A percentile compares a stretch with the other conserved stretches of the same genome.
phyloP scores from a whole-genome alignment of 2,329 filamentous ascomycete genomes.

The Reticulascus tulasneorum region DNA sequence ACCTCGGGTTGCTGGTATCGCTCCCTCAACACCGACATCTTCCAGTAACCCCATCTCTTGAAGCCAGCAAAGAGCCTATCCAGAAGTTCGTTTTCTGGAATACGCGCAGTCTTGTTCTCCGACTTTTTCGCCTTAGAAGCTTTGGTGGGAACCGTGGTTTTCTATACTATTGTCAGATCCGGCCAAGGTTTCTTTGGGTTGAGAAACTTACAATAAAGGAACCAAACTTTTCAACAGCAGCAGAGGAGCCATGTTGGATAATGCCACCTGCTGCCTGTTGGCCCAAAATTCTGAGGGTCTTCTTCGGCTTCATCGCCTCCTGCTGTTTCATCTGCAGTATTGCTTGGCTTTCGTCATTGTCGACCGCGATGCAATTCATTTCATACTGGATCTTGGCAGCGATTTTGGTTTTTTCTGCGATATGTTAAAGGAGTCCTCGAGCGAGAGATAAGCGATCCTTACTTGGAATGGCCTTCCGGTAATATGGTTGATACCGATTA shows the following conservation, averaged over 20 bases:
- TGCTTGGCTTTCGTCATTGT: constrained; percentile 34
- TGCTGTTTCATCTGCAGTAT: constrained; percentile 30
- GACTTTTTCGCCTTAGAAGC: constrained; percentile 56
- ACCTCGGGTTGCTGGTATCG: constrained; percentile 79
- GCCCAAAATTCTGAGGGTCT: constrained; percentile 47
- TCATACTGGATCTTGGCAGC: constrained; percentile 72
- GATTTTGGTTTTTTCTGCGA: constrained; percentile 71
- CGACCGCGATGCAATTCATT: constrained; percentile 44
- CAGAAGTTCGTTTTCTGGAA: constrained; percentile 82
- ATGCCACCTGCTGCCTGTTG: constrained; percentile 46
- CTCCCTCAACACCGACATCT: constrained; percentile 17
- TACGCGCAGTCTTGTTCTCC: constrained; percentile 84
- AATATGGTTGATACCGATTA: constrained; percentile 54
- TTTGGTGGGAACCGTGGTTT: constrained; percentile 39
- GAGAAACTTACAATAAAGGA: constrained; percentile 53
- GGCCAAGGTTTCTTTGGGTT: constrained; percentile 1
- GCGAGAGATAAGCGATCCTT: constrained; percentile 22
- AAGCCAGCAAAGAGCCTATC: constrained; percentile 83
- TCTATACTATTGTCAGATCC: constrained; percentile 34
- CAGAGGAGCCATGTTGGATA: constrained; percentile 56
- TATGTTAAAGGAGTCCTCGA: not conserved
- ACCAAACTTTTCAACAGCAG: constrained; percentile 41
- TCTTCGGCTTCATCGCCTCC: constrained; percentile 46
- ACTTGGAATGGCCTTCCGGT: constrained; percentile 73
- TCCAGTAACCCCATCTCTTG: constrained; percentile 83